Conservation (phyloP, 805 yeast genomes). For the Clavispora phyllophila region DNA sequence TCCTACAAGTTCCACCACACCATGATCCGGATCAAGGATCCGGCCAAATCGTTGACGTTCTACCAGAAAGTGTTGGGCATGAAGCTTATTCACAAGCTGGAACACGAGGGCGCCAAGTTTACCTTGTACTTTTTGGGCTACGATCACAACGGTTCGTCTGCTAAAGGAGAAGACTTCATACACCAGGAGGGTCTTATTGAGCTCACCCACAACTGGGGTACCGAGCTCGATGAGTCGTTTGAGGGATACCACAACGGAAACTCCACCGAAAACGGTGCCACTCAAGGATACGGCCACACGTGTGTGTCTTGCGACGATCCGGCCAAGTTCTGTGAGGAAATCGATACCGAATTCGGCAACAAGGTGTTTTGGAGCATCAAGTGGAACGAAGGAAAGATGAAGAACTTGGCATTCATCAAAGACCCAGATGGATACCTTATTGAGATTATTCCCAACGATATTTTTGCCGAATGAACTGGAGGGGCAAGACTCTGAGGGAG, state of each 20-base stretch:
- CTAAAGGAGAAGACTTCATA: constrained; percentile 33
- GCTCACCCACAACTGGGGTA: constrained; percentile 94
- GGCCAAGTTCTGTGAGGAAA: constrained; percentile 46
- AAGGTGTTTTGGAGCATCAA: constrained; percentile 52
- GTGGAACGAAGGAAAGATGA: constrained; percentile 51
- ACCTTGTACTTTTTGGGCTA: constrained; percentile 84
- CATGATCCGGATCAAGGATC: constrained; percentile 91
- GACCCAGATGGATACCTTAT: constrained; percentile 92
- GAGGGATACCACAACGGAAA: constrained; percentile 79
- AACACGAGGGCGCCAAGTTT: constrained; percentile 68
- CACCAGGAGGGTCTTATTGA: constrained; percentile 71
- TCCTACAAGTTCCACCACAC: constrained; percentile 72
- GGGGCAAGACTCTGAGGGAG: constrained; percentile 12
- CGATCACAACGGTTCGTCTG: constrained; percentile 40
- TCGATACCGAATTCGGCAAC: constrained; percentile 42
- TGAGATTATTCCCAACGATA: constrained; percentile 55
- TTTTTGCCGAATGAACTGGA: constrained; percentile 15
- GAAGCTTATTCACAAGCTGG: constrained; percentile 56
- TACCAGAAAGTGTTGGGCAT: constrained; percentile 79
- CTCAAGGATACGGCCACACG: constrained; percentile 84
- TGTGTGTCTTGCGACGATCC: constrained; percentile 69
- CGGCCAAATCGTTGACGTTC: constrained; percentile 66
- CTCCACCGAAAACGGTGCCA: constrained; percentile 44
- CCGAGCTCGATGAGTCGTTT: constrained; percentile 73
- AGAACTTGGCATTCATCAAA: constrained; percentile 62